These are phyloP conservation scores for Dunaliella primolecta DNA, from an alignment of 139 green algal genomes.

Conservation along the genomic window DNA sequence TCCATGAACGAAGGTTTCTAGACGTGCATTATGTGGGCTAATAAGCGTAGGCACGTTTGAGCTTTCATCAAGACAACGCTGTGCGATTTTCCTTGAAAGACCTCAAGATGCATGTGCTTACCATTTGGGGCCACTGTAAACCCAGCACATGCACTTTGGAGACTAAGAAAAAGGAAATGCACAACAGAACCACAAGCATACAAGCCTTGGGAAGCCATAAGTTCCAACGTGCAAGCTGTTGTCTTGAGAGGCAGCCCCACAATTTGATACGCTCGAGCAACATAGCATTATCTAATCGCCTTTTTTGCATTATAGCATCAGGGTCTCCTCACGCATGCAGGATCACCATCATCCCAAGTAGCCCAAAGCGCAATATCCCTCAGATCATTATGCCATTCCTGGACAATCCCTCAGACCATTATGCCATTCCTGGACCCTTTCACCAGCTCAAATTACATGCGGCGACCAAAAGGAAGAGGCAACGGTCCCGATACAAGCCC, in stretches of 20 bases:
- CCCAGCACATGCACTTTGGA: not conserved
- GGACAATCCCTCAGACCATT: too few relatives aligned
- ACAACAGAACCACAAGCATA: not conserved
- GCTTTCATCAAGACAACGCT: not conserved
- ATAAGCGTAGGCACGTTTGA: not conserved
- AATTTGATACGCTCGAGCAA: not conserved
- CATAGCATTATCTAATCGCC: too few relatives aligned
- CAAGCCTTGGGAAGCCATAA: not conserved
- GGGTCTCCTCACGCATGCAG: too few relatives aligned
- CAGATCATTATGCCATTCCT: too few relatives aligned
- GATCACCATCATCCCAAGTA: not conserved
- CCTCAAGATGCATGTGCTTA: not conserved
- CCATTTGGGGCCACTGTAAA: too few relatives aligned
- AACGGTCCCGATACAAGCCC: not conserved
- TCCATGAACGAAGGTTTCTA: too few relatives aligned
- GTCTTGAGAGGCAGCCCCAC: not conserved
- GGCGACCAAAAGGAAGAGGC: not conserved
- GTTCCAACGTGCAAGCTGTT: not conserved
- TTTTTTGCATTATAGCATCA: too few relatives aligned
- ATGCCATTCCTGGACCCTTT: too few relatives aligned
- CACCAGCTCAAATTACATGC: not conserved
- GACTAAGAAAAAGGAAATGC: not conserved
- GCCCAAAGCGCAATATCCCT: not conserved
- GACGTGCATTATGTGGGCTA: not conserved
- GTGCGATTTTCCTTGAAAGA: too few relatives aligned